Percentiles rank a stretch among this genome's conserved stretches.
Evolutionary conservation across 768 basidiomycete genomes (phyloP).

Genomic region (Postia placenta): DNA sequence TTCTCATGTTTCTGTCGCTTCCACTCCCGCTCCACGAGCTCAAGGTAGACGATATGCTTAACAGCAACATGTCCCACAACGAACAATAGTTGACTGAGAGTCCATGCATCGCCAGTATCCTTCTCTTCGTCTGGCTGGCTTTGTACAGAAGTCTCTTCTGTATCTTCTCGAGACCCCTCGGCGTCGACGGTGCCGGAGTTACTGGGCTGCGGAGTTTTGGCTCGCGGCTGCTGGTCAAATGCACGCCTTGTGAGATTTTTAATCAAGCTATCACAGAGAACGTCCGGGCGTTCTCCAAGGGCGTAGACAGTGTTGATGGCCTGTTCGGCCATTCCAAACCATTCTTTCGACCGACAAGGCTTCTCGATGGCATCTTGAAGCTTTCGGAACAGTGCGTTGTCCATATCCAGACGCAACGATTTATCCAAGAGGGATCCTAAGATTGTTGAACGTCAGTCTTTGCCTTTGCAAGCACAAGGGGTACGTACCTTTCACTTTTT

Average conservation of each 20-base stretch:
- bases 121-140: slow-evolving; percentile 19
- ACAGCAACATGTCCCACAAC: slow-evolving; percentile 95
- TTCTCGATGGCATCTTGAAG: slow-evolving; percentile 76
- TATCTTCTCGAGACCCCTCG: slow-evolving; percentile 34
- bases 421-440: slow-evolving; percentile 85
- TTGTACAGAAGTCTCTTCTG: slow-evolving; percentile 3
- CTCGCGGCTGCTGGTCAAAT: slow-evolving; percentile 38
- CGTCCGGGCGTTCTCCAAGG: slow-evolving; percentile 89
- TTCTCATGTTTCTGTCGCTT: slow-evolving; percentile 94
- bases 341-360: slow-evolving; percentile 81
- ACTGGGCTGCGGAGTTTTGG: slow-evolving; percentile 16
- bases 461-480: neutral
- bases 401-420: slow-evolving; percentile 81
- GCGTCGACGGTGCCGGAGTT: slow-evolving; percentile 53
- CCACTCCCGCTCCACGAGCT: slow-evolving; percentile 92
- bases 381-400: slow-evolving; percentile 77
- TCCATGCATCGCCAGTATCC: slow-evolving; percentile 77
- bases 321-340: slow-evolving; percentile 97
- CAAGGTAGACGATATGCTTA: slow-evolving; percentile 95
- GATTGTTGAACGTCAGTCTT: neutral
- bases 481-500: slow-evolving; percentile 86
- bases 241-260: slow-evolving; percentile 73
- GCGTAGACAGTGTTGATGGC: slow-evolving; percentile 95
- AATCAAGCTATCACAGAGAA: slow-evolving; percentile 73
- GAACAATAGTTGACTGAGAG: slow-evolving; percentile 90